Evolutionary conservation across 2,329 filamentous ascomycete species (phyloP).

Genomic region (Rhynchosporium secalis): DNA sequence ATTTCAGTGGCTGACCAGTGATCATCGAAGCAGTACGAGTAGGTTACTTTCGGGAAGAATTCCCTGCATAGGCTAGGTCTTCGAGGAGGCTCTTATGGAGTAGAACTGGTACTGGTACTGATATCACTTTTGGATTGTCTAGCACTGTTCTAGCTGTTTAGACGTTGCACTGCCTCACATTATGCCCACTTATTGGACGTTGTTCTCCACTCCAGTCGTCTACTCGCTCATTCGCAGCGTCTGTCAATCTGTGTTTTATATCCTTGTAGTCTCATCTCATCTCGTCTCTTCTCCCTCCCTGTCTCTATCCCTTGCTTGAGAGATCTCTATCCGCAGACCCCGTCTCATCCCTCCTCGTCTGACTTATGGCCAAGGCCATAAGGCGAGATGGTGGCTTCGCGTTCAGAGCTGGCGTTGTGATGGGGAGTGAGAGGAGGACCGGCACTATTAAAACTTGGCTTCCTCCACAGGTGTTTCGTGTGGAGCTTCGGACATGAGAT

Average conservation of each 20-base stretch:
- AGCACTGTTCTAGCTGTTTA: conserved; percentile 4
- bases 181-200: conserved; percentile 5
- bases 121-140: not conserved
- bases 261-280: not conserved
- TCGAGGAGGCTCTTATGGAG: too few relatives aligned
- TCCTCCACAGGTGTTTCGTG: not conserved
- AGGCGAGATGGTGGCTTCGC: conserved; percentile 5
- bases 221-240: not conserved
- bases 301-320: not conserved
- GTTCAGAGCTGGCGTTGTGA: not conserved
- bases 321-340: conserved; percentile 10
- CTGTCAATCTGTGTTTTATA: not conserved
- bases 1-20: too few relatives aligned
- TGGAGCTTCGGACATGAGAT: too few relatives aligned
- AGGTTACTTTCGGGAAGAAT: not conserved
- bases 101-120: not conserved
- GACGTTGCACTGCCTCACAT: not conserved
- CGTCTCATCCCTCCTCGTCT: conserved; percentile 3
- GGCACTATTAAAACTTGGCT: not conserved
- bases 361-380: conserved; percentile 5
- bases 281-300: not conserved
- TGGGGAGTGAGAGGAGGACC: conserved; percentile 5
- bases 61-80: too few relatives aligned
- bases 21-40: not conserved
- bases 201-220: not conserved